A percentile compares a stretch with the other conserved stretches of the same genome.
These are phyloP conservation scores for Trichoderma erinaceum DNA, from an alignment of 495 filamentous ascomycete species.

Conservation along the genomic window DNA sequence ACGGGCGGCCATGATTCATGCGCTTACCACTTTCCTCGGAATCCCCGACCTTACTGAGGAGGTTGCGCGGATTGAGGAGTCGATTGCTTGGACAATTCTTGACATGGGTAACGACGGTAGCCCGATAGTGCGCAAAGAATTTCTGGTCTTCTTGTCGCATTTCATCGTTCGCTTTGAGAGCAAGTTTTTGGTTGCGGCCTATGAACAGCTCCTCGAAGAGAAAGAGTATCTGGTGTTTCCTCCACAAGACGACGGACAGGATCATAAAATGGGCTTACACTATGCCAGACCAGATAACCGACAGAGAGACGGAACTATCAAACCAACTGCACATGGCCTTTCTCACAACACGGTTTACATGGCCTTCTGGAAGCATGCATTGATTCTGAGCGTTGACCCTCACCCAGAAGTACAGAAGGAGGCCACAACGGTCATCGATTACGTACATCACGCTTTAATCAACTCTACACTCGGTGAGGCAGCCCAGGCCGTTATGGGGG, in stretches of 20 bases:
- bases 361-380: conserved; percentile 86
- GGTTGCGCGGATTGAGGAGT: conserved; percentile 83
- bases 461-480: conserved; percentile 66
- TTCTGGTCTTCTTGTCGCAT: conserved; percentile 87
- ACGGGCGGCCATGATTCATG: conserved; percentile 84
- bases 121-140: conserved; percentile 84
- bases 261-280: conserved; percentile 51
- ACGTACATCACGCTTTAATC: conserved; percentile 68
- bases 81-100: conserved; percentile 74
- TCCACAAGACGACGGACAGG: conserved; percentile 45
- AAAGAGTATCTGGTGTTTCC: conserved; percentile 54
- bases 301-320: conserved; percentile 44
- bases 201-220: conserved; percentile 84
- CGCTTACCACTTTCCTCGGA: conserved; percentile 86
- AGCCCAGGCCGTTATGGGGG: conserved; percentile 67
- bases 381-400: conserved; percentile 86
- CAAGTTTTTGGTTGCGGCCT: conserved; percentile 87
- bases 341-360: conserved; percentile 85
- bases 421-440: conserved; percentile 74
- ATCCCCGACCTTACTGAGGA: conserved; percentile 90
- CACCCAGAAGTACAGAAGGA: conserved; percentile 88
- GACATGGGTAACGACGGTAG: conserved; percentile 87
- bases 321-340: conserved; percentile 45
- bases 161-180: conserved; percentile 88
- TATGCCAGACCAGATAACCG: conserved; percentile 46